A percentile compares a stretch with the other conserved stretches of the same genome.
These are phyloP conservation scores for Crataegus laevigata DNA, from an alignment of 306 rosid genomes.

Conservation along the genomic window DNA sequence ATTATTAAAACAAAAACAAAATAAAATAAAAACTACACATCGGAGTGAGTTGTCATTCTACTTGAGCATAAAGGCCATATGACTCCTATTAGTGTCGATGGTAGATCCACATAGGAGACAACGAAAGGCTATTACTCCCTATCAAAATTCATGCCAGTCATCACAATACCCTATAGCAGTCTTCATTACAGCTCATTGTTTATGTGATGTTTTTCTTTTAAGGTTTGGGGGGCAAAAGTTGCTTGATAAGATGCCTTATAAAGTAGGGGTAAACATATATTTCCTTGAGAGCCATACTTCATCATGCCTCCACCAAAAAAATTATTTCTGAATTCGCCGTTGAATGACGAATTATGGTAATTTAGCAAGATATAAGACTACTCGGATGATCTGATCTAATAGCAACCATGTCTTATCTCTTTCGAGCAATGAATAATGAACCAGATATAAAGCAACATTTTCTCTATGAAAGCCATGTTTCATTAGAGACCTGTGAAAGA, in stretches of 20 bases:
- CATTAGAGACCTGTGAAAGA: not conserved
- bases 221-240: not conserved
- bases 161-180: too few species aligned
- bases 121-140: too few species aligned
- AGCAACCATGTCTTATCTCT: not conserved
- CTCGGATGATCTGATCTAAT: too few species aligned
- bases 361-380: not conserved
- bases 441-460: not conserved
- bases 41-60: too few species aligned
- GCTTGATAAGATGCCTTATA: not conserved
- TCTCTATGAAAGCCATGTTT: not conserved
- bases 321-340: not conserved
- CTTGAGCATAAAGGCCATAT: too few species aligned
- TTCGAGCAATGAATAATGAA: not conserved
- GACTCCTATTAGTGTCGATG: too few species aligned
- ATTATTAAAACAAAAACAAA: too few species aligned
- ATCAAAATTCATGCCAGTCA: too few species aligned
- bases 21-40: too few species aligned
- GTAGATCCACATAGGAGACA: too few species aligned
- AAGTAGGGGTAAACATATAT: not conserved
- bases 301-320: not conserved
- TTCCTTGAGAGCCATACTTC: not conserved
- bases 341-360: not conserved
- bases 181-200: too few species aligned
- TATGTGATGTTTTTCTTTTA: too few species aligned